Evolutionary conservation across 768 basidiomycete genomes (phyloP), one percentile per base, ranked within the genome.

Genomic region (Cystofilobasidium capitatum): DNA sequence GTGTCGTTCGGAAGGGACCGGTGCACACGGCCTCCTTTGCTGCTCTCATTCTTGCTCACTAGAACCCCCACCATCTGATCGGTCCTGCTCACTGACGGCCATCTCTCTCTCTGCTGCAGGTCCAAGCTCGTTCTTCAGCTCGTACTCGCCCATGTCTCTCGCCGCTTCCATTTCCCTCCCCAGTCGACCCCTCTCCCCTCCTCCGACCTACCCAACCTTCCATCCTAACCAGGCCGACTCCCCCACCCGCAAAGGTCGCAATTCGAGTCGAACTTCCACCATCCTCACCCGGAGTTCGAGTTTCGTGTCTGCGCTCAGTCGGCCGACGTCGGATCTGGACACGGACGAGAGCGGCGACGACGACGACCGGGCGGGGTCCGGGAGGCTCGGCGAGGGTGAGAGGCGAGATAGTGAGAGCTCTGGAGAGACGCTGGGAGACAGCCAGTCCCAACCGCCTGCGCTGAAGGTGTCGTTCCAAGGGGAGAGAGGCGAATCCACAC

Each of bases 191-290:
- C 29, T 55, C 9, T 55, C 51, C 3, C 51, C 51, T 16, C 51
- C 51, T 14, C 51, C 51, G 51, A 55, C 51, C 51, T 55, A 31
- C 51, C 51, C 51, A 10, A 55, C 12, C 51, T 55, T 55, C 29
- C 47, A 26, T 8, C 3, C 47, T n/a, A n/a, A n/a, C n/a, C n/a
- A n/a, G 3, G 40, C 40, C 40, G 40, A 42, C 40, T 42, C 20
- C 10, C 40, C 40, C 10, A 16, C 17, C 44, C 17, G 44, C 49
- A 29, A 3, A n/a, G 24, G 49, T 16, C 9, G 24, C 2, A 12
- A n/a, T 24, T 51, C 49, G 16, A 51, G 44, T 5, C 44, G 44
- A 5, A 6, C 8, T 4, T 51, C 49, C 12, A 51, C 49, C 8
- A 13, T 51, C 49, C 10, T 3, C n/a, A 51, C 49, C 12, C 24